These are phyloP conservation scores for Ophiocordyceps sinensis DNA, from an alignment of 2,329 filamentous ascomycete genomes.

Conservation along the genomic window DNA sequence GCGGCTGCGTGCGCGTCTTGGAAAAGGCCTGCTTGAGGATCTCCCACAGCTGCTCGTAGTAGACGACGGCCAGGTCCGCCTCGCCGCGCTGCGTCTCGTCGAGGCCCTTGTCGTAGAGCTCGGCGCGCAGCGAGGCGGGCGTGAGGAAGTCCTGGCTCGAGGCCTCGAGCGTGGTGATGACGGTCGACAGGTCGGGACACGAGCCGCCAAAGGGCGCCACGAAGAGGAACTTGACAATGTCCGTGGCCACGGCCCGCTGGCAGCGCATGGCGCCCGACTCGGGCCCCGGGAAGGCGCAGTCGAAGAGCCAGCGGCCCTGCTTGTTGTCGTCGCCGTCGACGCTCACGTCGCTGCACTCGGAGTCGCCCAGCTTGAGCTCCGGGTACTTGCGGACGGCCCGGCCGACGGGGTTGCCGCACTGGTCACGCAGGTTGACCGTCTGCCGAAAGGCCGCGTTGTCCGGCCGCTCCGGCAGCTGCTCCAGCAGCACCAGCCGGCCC, in stretches of 20 bases:
- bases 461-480: background rate
- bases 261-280: slow-evolving; percentile 15
- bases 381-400: slow-evolving; percentile 13
- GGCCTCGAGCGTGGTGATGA: slow-evolving; percentile 17
- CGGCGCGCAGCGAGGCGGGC: slow-evolving; percentile 9
- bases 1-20: slow-evolving; percentile 5
- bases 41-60: slow-evolving; percentile 16
- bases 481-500: slow-evolving; percentile 7
- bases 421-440: slow-evolving; percentile 17
- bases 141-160: slow-evolving; percentile 16
- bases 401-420: slow-evolving; percentile 17
- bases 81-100: slow-evolving; percentile 7
- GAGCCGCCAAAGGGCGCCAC: slow-evolving; percentile 20
- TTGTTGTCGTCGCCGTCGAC: slow-evolving; percentile 9
- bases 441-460: slow-evolving; percentile 17
- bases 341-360: slow-evolving; percentile 13
- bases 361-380: slow-evolving; percentile 16
- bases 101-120: slow-evolving; percentile 11
- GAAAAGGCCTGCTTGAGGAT: slow-evolving; percentile 17
- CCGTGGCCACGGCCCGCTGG: slow-evolving; percentile 15
- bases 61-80: slow-evolving; percentile 12
- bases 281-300: slow-evolving; percentile 20
- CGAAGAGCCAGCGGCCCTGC: slow-evolving; percentile 19
- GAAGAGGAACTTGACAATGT: slow-evolving; percentile 17
- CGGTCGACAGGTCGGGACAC: slow-evolving; percentile 19